Evolutionary conservation across 2,329 filamentous ascomycete genomes (phyloP).

Genomic region (Gremmenia infestans): DNA sequence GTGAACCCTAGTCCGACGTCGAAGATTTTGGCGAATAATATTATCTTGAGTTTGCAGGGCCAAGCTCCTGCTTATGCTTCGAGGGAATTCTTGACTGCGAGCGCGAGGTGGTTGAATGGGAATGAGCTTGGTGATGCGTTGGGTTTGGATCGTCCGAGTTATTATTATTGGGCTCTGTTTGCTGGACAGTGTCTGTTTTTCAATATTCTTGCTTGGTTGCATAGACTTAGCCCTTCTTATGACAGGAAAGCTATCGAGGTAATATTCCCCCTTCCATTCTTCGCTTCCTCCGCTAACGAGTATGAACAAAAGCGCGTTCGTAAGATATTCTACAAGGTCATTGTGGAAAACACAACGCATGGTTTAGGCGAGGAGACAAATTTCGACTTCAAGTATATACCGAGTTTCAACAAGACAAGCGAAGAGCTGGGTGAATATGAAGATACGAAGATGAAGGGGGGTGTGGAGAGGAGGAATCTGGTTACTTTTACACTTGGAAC

Average conservation of each 20-base stretch:
- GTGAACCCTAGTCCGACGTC: conserved; percentile 60
- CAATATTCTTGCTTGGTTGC: conserved; percentile 33
- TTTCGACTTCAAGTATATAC: conserved; percentile 70
- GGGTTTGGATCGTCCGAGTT: conserved; percentile 27
- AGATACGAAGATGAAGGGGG: conserved; percentile 24
- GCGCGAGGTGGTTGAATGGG: conserved; percentile 67
- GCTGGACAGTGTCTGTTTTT: conserved; percentile 28
- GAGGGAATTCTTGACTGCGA: conserved; percentile 61
- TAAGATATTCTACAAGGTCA: conserved; percentile 49
- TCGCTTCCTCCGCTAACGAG: neutral
- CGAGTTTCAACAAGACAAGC: conserved; percentile 42
- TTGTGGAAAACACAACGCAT: conserved; percentile 55
- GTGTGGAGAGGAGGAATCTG: conserved; percentile 44
- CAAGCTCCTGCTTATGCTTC: conserved; percentile 62
- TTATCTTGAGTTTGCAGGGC: conserved; percentile 62
- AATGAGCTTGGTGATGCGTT: conserved; percentile 55
- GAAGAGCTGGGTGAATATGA: conserved; percentile 29
- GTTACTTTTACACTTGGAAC: conserved; percentile 39
- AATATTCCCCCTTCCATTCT: conserved; percentile 10
- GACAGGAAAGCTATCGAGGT: conserved; percentile 47
- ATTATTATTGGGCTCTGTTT: conserved; percentile 25
- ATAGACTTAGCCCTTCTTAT: conserved; percentile 42
- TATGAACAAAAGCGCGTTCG: conserved; percentile 8
- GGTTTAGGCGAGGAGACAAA: conserved; percentile 58
- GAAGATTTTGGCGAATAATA: conserved; percentile 65